These are phyloP conservation scores for Hemileccinum impolitum DNA, from an alignment of 768 basidiomycete genomes.

Conservation along the genomic window DNA sequence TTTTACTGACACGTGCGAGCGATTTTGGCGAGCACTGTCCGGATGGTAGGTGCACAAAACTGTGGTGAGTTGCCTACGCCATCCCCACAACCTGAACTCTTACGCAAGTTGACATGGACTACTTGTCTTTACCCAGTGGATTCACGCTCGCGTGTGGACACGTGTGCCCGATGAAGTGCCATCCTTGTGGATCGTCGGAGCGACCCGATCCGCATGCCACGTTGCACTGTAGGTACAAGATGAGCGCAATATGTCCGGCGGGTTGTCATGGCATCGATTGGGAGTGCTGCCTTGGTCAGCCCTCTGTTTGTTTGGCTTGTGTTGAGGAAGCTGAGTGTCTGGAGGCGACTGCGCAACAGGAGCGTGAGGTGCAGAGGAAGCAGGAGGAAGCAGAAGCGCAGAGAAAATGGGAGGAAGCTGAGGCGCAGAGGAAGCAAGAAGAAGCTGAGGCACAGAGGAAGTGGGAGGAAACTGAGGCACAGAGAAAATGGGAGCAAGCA, in stretches of 20 bases:
- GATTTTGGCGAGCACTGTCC: conserved; percentile 55
- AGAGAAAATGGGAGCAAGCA: too few species aligned
- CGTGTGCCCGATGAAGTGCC: conserved; percentile 57
- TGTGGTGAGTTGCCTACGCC: conserved; percentile 44
- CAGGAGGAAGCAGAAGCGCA: too few species aligned
- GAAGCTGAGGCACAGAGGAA: too few species aligned
- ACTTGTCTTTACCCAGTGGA: conserved; percentile 3
- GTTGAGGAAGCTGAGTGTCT: conserved; percentile 36
- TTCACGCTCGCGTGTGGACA: conserved; percentile 33
- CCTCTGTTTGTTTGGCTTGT: conserved; percentile 43
- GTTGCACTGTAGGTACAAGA: conserved; percentile 40
- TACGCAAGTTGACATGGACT: too few species aligned
- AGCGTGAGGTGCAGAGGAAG: conserved; percentile 36
- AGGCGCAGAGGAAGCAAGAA: too few species aligned
- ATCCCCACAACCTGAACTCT: not conserved
- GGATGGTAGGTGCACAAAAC: conserved; percentile 57
- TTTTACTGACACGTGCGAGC: conserved; percentile 36
- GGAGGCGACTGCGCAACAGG: conserved; percentile 36
- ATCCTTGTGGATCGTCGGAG: conserved; percentile 45
- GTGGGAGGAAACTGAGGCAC: too few species aligned
- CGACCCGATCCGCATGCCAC: conserved; percentile 4
- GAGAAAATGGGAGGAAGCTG: too few species aligned
- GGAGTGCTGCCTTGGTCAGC: conserved; percentile 39
- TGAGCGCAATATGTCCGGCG: conserved; percentile 37
- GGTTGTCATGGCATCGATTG: conserved; percentile 42